A percentile compares a stretch with the other conserved stretches of the same genome.
Conservation (phyloP, 2,329 filamentous ascomycete species). For the Xylariaceae sp. region DNA sequence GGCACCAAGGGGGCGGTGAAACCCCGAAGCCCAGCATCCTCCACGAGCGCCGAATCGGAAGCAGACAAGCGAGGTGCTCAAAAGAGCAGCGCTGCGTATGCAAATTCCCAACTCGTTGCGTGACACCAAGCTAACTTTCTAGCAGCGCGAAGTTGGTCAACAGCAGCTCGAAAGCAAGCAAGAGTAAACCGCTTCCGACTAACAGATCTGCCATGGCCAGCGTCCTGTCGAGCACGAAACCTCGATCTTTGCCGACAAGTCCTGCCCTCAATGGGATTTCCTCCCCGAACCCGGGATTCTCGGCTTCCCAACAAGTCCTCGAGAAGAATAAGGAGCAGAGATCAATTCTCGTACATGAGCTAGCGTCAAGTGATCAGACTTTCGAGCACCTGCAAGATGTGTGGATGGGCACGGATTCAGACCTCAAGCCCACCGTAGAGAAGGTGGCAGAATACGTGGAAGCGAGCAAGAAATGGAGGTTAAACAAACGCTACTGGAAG, state of each 20-base stretch:
- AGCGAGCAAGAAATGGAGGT: slow-evolving; percentile 42
- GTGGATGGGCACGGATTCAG: slow-evolving; percentile 44
- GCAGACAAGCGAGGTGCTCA: slow-evolving; percentile 9
- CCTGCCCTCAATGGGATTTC: slow-evolving; percentile 47
- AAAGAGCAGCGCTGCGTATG: slow-evolving; percentile 39
- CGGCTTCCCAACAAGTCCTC: slow-evolving; percentile 42
- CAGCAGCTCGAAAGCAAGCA: slow-evolving; percentile 13
- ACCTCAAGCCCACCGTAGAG: slow-evolving; percentile 45
- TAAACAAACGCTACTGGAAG: slow-evolving; percentile 53
- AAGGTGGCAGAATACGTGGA: slow-evolving; percentile 51
- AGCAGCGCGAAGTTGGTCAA: slow-evolving; percentile 33
- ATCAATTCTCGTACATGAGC: slow-evolving; percentile 50
- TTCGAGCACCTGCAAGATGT: slow-evolving; percentile 41
- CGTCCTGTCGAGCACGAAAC: slow-evolving; percentile 32
- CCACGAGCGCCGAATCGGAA: slow-evolving; percentile 35
- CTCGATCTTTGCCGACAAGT: slow-evolving; percentile 43
- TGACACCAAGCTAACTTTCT: slow-evolving; percentile 26
- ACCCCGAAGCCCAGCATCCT: slow-evolving; percentile 26
- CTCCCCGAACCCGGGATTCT: slow-evolving; percentile 46
- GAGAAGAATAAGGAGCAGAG: slow-evolving; percentile 48
- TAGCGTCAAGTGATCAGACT: slow-evolving; percentile 46
- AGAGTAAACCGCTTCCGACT: slow-evolving; percentile 21
- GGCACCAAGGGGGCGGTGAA: slow-evolving; percentile 23
- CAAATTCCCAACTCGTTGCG: no score
- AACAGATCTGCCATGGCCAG: slow-evolving; percentile 35